A percentile compares a stretch with the other conserved stretches of the same genome.
Conservation (phyloP, 2,329 filamentous ascomycete species). For the Xylaria polymorpha region DNA sequence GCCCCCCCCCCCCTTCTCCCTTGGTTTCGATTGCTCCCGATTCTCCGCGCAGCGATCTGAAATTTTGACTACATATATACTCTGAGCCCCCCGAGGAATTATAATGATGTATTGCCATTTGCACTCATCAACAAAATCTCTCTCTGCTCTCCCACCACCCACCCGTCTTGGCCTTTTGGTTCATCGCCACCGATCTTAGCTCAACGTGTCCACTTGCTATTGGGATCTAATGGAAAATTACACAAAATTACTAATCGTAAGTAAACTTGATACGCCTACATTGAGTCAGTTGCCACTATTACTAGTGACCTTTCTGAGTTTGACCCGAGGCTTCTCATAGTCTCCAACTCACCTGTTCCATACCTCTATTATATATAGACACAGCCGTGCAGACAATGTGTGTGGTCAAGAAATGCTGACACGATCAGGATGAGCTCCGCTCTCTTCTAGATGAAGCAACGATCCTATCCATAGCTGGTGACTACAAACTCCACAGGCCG, state of each 20-base stretch:
- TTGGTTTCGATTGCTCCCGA: conserved; percentile 11
- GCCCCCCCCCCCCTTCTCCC: too few species aligned
- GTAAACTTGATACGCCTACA: neutral
- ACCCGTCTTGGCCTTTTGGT: conserved; percentile 30
- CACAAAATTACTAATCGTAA: conserved; percentile 41
- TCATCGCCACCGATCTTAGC: conserved; percentile 1
- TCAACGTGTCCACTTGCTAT: conserved; percentile 6
- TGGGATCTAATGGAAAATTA: conserved; percentile 39
- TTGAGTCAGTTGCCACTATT: neutral
- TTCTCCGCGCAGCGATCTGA: conserved; percentile 2
- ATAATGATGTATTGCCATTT: conserved; percentile 32
- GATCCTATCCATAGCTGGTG: conserved; percentile 78
- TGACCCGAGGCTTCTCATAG: too few species aligned
- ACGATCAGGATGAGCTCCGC: conserved; percentile 73
- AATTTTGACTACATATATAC: conserved; percentile 1
- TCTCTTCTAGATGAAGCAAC: conserved; percentile 81
- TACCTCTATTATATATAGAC: neutral
- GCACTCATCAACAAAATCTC: conserved; percentile 18
- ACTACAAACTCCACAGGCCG: conserved; percentile 72
- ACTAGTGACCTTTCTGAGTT: neutral
- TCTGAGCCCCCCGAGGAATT: conserved; percentile 1
- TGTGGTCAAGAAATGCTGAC: conserved; percentile 17
- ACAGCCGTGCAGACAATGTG: neutral
- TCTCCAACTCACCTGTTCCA: neutral
- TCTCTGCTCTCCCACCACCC: conserved; percentile 16